Conservation (phyloP, 352 stramenopile genomes). For the Phytophthora fragariaefolia region DNA sequence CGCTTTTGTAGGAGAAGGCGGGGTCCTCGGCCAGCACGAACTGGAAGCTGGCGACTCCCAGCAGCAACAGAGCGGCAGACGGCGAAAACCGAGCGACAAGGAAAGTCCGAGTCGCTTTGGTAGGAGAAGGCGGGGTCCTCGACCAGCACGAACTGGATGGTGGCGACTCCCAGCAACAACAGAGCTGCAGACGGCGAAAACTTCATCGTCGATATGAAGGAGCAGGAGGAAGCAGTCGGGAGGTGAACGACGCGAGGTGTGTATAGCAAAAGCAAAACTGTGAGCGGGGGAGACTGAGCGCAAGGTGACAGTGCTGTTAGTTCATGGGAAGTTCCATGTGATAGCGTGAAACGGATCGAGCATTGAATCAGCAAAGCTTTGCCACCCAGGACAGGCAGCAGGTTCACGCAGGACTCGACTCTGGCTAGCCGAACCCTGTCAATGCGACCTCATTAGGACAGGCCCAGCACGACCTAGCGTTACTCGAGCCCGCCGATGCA, state of each 20-base stretch:
- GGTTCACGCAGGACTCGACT: too few species aligned
- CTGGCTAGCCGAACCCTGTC: not conserved
- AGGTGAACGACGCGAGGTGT: constrained; percentile 1
- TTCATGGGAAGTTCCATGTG: not conserved
- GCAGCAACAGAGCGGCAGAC: not conserved
- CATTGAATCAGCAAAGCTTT: not conserved
- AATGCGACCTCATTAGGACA: constrained; percentile 2
- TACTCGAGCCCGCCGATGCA: constrained; percentile 30
- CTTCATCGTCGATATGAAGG: constrained; percentile 9
- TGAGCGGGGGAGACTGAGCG: not conserved
- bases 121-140: constrained; percentile 21
- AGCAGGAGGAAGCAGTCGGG: not conserved
- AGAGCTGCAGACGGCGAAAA: not conserved
- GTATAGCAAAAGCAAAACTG: constrained; percentile 11
- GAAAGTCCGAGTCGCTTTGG: constrained; percentile 9
- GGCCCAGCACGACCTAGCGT: constrained; percentile 3
- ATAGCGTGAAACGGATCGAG: not conserved
- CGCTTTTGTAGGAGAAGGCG: constrained; percentile 20
- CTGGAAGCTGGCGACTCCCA: not conserved
- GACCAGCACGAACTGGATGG: not conserved
- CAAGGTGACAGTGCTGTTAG: not conserved
- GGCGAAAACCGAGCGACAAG: too few species aligned
- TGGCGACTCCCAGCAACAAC: constrained; percentile 5
- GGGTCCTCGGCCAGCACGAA: constrained; percentile 3
- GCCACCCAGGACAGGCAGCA: not conserved